Percentiles rank a stretch among this genome's conserved stretches.
Conservation (phyloP, 2,329 filamentous ascomycete genomes). For the Fusarium miscanthi region DNA sequence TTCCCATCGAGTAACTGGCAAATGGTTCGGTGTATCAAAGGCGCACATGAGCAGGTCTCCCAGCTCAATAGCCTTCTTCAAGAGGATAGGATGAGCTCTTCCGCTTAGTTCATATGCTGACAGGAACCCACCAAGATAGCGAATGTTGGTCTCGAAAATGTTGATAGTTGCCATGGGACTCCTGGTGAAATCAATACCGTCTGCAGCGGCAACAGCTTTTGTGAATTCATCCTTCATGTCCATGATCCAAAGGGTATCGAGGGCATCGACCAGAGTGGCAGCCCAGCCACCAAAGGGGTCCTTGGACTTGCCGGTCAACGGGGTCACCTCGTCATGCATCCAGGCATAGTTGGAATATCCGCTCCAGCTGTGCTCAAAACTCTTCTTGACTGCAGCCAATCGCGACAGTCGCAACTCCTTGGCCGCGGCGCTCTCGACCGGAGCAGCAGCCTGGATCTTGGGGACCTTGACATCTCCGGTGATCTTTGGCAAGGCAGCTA, state of each 20-base stretch:
- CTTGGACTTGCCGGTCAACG: constrained; percentile 61
- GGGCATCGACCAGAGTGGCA: constrained; percentile 70
- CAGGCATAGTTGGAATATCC: constrained; percentile 71
- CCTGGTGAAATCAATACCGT: constrained; percentile 68
- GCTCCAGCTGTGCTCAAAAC: constrained; percentile 66
- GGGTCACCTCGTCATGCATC: constrained; percentile 71
- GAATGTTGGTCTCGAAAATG: constrained; percentile 75
- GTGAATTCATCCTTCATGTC: constrained; percentile 72
- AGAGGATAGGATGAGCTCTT: constrained; percentile 57
- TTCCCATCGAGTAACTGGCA: constrained; percentile 58
- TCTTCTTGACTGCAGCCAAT: constrained; percentile 58
- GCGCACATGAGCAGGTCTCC: constrained; percentile 71
- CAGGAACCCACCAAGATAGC: constrained; percentile 74
- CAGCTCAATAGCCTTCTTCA: constrained; percentile 70
- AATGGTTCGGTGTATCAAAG: constrained; percentile 74
- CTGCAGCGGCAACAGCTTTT: constrained; percentile 66
- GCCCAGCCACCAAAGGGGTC: constrained; percentile 73
- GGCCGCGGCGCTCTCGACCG: constrained; percentile 45
- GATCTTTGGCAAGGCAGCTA: constrained; percentile 50
- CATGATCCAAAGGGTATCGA: constrained; percentile 78
- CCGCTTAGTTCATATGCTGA: constrained; percentile 73
- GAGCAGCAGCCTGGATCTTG: constrained; percentile 48
- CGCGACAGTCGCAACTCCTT: constrained; percentile 52
- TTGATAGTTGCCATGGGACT: constrained; percentile 62
- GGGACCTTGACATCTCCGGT: constrained; percentile 39